phyloP scores from a whole-genome alignment of 305 asterid species.

The Ajuga reptans region DNA sequence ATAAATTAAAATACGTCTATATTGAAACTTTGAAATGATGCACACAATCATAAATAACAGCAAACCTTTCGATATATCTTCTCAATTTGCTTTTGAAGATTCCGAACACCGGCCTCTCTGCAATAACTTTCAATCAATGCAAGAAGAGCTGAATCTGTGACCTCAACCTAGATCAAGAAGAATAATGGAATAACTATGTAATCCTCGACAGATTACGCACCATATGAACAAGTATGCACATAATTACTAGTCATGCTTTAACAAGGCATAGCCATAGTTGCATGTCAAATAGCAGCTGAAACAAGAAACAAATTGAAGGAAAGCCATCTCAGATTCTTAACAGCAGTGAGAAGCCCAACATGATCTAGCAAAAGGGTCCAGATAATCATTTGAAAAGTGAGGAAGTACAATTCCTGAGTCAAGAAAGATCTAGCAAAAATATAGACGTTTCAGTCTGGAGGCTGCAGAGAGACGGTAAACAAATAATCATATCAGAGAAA shows the following conservation, averaged over 20 bases:
- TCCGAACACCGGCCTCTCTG: slow-evolving; percentile 98
- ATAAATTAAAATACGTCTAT: background rate
- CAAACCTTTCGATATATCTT: slow-evolving; percentile 89
- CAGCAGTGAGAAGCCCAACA: background rate
- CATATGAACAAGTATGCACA: background rate
- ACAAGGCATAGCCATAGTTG: background rate
- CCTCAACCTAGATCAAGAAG: slow-evolving; percentile 61
- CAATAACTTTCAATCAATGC: slow-evolving; percentile 86
- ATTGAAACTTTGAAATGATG: background rate
- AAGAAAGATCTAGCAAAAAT: background rate
- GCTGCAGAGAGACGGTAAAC: background rate
- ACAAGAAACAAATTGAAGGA: background rate
- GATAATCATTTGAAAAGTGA: too few relatives aligned
- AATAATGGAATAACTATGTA: background rate
- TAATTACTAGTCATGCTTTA: background rate
- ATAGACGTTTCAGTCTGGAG: background rate
- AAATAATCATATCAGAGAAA: too few relatives aligned
- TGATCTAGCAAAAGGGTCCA: background rate
- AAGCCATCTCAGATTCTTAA: background rate
- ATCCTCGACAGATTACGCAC: background rate
- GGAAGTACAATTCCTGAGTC: background rate
- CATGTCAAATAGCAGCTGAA: background rate
- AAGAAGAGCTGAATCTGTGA: slow-evolving; percentile 83
- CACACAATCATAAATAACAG: background rate
- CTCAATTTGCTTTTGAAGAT: slow-evolving; percentile 98